A percentile compares a stretch with the other conserved stretches of the same genome.
phyloP scores from a whole-genome alignment of 805 yeast species.

The Candida tammaniensis region DNA sequence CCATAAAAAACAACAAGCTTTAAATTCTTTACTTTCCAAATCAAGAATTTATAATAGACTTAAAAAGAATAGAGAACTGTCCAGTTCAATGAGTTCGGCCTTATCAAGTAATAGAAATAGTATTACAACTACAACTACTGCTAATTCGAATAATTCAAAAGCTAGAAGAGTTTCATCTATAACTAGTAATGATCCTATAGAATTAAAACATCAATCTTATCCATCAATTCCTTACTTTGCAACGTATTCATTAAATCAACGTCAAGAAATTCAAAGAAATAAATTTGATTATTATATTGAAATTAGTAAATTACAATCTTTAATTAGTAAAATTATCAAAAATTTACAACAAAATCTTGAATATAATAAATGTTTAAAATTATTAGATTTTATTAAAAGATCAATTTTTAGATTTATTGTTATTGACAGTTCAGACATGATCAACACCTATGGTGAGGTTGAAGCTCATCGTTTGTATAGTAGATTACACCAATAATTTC shows the following conservation, averaged over 20 bases:
- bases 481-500: constrained; percentile 6
- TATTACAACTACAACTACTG: constrained; percentile 16
- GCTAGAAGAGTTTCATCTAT: constrained; percentile 13
- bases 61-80: constrained; percentile 36
- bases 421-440: constrained; percentile 35
- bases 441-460: constrained; percentile 28
- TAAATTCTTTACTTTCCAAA: constrained; percentile 22
- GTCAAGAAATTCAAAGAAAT: constrained; percentile 26
- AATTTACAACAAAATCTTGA: constrained; percentile 5
- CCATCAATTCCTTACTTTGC: constrained; percentile 8
- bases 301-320: constrained; percentile 16
- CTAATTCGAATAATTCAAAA: constrained; percentile 19
- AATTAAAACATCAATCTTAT: constrained; percentile 13
- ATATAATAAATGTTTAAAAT: constrained; percentile 19
- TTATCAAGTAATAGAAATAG: constrained; percentile 23
- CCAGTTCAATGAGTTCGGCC: constrained; percentile 22
- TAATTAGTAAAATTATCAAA: constrained; percentile 8
- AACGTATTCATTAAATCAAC: constrained; percentile 16
- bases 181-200: constrained; percentile 7
- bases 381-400: constrained; percentile 36
- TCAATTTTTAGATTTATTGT: constrained; percentile 34
- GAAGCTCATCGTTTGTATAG: constrained; percentile 15
- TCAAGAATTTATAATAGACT: constrained; percentile 35
- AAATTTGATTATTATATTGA: constrained; percentile 37
- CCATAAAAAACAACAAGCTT: constrained; percentile 8